A percentile compares a stretch with the other conserved stretches of the same genome.
These are phyloP conservation scores for Triangularia setosa DNA, from an alignment of 2,329 filamentous ascomycete species.

Conservation along the genomic window DNA sequence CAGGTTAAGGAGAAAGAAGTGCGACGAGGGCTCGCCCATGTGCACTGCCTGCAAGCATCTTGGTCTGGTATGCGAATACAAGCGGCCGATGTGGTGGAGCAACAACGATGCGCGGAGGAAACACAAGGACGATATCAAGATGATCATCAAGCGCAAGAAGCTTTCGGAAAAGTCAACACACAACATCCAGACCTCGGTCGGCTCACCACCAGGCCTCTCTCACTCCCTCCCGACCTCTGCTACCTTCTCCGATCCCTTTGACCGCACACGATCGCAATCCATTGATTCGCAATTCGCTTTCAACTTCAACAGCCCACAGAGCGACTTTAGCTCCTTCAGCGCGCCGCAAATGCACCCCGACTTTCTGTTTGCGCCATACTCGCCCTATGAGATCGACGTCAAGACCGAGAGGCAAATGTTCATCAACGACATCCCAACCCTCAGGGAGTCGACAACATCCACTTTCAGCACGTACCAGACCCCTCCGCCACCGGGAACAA, in stretches of 20 bases:
- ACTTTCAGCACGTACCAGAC: constrained; percentile 90
- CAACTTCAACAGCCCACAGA: constrained; percentile 64
- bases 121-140: constrained; percentile 95
- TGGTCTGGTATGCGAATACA: constrained; percentile 89
- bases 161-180: constrained; percentile 75
- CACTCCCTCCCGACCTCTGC: constrained; percentile 80
- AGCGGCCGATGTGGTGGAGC: constrained; percentile 95
- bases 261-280: constrained; percentile 70
- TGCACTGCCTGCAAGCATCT: constrained; percentile 69
- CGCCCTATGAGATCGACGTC: constrained; percentile 90
- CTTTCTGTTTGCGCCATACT: constrained; percentile 55
- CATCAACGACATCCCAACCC: constrained; percentile 82
- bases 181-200: constrained; percentile 51
- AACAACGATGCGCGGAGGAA: constrained; percentile 80
- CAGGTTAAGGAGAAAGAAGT: constrained; percentile 64
- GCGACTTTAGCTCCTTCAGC: constrained; percentile 57
- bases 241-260: constrained; percentile 70
- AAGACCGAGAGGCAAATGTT: constrained; percentile 94
- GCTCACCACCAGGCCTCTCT: constrained; percentile 73
- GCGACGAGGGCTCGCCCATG: constrained; percentile 59
- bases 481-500: constrained; percentile 66
- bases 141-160: constrained; percentile 96
- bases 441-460: constrained; percentile 81
- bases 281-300: constrained; percentile 79
- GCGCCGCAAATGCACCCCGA: constrained; percentile 58